phyloP scores from a whole-genome alignment of 2,329 filamentous ascomycete species.

The Lomentospora prolificans region DNA sequence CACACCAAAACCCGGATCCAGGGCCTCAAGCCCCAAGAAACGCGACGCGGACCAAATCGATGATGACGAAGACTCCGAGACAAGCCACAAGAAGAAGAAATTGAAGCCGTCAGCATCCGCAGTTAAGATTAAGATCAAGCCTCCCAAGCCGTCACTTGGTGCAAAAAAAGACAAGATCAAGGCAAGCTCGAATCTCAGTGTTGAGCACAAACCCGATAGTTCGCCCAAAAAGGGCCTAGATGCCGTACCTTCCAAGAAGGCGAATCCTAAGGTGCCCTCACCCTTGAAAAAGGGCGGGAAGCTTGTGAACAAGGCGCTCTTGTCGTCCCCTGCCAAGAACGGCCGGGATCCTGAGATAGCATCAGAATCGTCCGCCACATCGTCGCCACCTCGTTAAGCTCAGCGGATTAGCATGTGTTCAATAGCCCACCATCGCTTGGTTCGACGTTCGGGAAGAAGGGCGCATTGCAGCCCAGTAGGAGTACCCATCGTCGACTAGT shows the following conservation, averaged over 20 bases:
- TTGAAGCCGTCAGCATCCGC: conserved; percentile 30
- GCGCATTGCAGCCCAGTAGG: too few relatives aligned
- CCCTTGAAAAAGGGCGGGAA: conserved; percentile 32
- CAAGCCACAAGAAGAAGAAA: conserved; percentile 48
- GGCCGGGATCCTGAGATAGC: conserved; percentile 39
- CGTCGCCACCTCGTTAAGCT: conserved; percentile 35
- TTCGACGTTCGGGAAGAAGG: too few relatives aligned
- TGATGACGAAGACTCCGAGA: conserved; percentile 44
- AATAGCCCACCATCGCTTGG: too few relatives aligned
- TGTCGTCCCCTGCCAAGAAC: conserved; percentile 39
- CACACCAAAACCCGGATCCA: conserved; percentile 45
- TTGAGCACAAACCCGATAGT: conserved; percentile 32
- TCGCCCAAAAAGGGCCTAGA: conserved; percentile 14
- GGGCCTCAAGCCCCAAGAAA: conserved; percentile 46
- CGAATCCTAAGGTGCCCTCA: conserved; percentile 24
- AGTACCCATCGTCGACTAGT: too few relatives aligned
- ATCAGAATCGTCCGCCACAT: conserved; percentile 46
- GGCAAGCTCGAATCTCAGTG: conserved; percentile 36
- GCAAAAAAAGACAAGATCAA: conserved; percentile 48
- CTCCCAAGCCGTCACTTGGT: conserved; percentile 9
- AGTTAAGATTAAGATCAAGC: conserved; percentile 41
- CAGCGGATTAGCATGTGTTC: too few relatives aligned
- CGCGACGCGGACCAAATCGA: conserved; percentile 45
- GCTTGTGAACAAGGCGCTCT: conserved; percentile 31
- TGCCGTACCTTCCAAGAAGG: conserved; percentile 26